Conservation (phyloP, 2,329 filamentous ascomycete genomes). For the Alternaria infectoria region DNA sequence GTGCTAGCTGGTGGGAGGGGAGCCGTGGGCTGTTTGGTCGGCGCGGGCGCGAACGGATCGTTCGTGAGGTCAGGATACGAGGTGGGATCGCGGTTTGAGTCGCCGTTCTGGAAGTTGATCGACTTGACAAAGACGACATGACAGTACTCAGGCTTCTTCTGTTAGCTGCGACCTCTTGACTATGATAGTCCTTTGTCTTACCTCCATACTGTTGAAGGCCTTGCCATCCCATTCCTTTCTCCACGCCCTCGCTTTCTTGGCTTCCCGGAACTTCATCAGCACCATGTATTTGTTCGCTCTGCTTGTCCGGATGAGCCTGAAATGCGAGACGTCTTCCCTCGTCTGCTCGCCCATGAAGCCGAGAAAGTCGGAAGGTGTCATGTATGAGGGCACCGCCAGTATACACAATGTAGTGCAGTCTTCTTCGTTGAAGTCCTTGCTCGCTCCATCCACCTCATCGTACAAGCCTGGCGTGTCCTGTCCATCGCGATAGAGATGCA, state of each 20-base stretch:
- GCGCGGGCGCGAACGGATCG: conserved; percentile 69
- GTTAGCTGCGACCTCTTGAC: conserved; percentile 8
- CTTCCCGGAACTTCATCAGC: conserved; percentile 87
- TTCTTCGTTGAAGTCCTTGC: conserved; percentile 54
- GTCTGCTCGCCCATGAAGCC: conserved; percentile 91
- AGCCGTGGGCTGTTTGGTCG: conserved; percentile 43
- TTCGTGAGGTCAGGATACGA: conserved; percentile 68
- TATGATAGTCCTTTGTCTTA: conserved; percentile 48
- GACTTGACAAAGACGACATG: conserved; percentile 94
- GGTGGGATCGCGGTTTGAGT: conserved; percentile 49
- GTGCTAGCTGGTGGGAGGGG: conserved; percentile 38
- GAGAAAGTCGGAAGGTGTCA: conserved; percentile 87
- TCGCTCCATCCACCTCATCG: conserved; percentile 51
- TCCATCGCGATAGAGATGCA: conserved; percentile 89
- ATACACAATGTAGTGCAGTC: conserved; percentile 91
- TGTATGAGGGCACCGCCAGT: conserved; percentile 90
- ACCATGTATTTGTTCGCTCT: conserved; percentile 92
- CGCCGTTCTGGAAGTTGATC: conserved; percentile 79
- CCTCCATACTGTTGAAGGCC: conserved; percentile 90
- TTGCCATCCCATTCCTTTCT: conserved; percentile 89
- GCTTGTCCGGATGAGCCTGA: conserved; percentile 90
- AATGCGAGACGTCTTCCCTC: conserved; percentile 86
- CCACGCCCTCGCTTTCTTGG: conserved; percentile 77
- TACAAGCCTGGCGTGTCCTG: conserved; percentile 72
- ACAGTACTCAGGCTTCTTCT: conserved; percentile 79